Base-by-base conservation (phyloP, 352 stramenopile genomes). In the Ophiocytium majus region DNA sequence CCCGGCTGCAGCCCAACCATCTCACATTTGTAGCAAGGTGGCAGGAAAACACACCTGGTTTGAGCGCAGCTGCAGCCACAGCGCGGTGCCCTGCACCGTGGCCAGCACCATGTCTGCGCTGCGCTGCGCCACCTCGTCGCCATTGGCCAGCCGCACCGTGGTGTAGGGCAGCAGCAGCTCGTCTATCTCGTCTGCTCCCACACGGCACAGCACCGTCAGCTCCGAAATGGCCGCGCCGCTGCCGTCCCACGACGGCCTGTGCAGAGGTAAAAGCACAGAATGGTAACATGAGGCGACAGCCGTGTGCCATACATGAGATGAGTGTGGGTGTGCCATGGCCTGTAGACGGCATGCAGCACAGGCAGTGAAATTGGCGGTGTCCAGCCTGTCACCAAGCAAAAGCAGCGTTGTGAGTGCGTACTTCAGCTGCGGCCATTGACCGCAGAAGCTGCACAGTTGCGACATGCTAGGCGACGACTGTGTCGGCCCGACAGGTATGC, bases 151-250 rank as follows among this genome's bases (percentile, higher is more conserved):
- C 35, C 5, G 5, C 5, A 78, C 5, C 14, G 66, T 14, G 5
- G 32, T 78, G 66, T 78, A 78, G 5, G 66, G 66, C 35, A 78
- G 35, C 32, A 35, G 32, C 35, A 78, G 32, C 14, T 78, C 66
- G 5, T 43, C 32, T 17, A 78, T 78, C 5, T 78, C 66, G 5
- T 43, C 5, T 10, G 66, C 5, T 14, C 35, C 17, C 10, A 78
- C 32, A 43, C 66, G 66, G 35, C 17, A 14, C 10, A 78, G 32
- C 32, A 78, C 35, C 14, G 32, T 35, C 5, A 78, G 66, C 5
- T 5, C 5, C 66, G 66, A 78, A 17, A 78, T 78, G 32, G 5
- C 43, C 43, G 43, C 43, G 14, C 5, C 43, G 43, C 5, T 14
- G 43, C 5, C 43, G 43, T 14, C 43, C 43, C 43, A 57, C 5